Conservation (phyloP, 345 rosid genomes). For the Lumnitzera racemosa region DNA sequence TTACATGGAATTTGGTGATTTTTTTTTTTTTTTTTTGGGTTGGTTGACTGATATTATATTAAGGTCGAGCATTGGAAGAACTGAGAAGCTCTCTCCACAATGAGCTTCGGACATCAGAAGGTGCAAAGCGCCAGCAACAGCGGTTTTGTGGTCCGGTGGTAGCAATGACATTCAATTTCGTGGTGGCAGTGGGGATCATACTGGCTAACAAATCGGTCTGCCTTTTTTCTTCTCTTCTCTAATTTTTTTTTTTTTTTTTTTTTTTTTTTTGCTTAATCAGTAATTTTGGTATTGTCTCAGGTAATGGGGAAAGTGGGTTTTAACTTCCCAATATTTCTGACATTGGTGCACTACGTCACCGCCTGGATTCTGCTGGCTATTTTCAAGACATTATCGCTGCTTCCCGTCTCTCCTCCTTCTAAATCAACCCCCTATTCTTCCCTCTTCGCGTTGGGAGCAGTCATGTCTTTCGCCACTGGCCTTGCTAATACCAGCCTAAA, state of each 20-base stretch:
- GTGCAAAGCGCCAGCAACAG: constrained; percentile 84
- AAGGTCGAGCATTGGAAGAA: constrained; percentile 84
- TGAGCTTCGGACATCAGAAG: constrained; percentile 78
- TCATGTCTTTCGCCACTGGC: constrained; percentile 95
- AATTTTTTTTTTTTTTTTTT: no score
- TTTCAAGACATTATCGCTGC: constrained; percentile 55
- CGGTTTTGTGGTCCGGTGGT: constrained; percentile 71
- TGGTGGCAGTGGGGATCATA: constrained; percentile 81
- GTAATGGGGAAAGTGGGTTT: constrained; percentile 86
- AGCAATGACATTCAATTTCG: constrained; percentile 88
- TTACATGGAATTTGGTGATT: not conserved
- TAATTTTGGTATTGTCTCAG: constrained; percentile 26
- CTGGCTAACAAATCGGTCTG: constrained; percentile 72
- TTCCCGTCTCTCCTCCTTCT: constrained; percentile 81
- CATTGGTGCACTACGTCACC: constrained; percentile 65
- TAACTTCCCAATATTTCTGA: constrained; percentile 76
- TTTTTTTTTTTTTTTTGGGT: not conserved
- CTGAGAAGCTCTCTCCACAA: constrained; percentile 71
- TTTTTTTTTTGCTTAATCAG: no score
- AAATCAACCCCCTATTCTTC: constrained; percentile 82
- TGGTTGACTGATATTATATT: not conserved
- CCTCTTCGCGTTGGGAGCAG: constrained; percentile 64
- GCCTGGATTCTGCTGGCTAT: constrained; percentile 85
- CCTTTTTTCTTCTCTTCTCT: not conserved
- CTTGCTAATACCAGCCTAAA: constrained; percentile 91